Conservation (phyloP, 257 asterid species). For the Solanum neorickii region DNA sequence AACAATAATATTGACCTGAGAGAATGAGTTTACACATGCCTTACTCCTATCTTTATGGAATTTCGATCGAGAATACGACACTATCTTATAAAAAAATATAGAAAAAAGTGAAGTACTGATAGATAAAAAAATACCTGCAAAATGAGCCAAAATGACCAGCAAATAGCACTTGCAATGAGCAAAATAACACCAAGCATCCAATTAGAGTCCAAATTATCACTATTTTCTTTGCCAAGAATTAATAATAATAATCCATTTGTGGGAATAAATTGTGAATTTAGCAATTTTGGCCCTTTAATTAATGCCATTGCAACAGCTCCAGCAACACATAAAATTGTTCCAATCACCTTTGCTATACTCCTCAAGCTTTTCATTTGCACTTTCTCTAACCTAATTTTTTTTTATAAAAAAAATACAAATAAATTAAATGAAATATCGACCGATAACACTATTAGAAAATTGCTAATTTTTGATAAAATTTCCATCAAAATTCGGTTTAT, state of each 20-base stretch:
- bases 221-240: conserved; percentile 5
- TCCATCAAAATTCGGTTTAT: neutral
- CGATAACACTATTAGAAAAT: no score
- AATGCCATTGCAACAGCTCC: conserved; percentile 63
- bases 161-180: conserved; percentile 33
- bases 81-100: neutral
- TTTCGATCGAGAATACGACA: neutral
- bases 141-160: conserved; percentile 53
- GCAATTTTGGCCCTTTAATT: conserved; percentile 61
- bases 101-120: neutral
- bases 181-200: conserved; percentile 63
- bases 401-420: neutral
- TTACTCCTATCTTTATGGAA: neutral
- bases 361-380: conserved; percentile 30
- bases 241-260: neutral
- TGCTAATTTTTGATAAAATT: no score
- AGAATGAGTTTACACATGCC: neutral
- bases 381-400: conserved; percentile 38
- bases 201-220: neutral
- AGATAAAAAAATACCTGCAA: conserved; percentile 22
- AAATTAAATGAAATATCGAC: neutral
- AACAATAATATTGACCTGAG: neutral
- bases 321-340: conserved; percentile 43
- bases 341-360: conserved; percentile 39
- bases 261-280: conserved; percentile 28